These are phyloP conservation scores for Moricandia arvensis DNA, from an alignment of 345 rosid genomes.

Conservation along the genomic window DNA sequence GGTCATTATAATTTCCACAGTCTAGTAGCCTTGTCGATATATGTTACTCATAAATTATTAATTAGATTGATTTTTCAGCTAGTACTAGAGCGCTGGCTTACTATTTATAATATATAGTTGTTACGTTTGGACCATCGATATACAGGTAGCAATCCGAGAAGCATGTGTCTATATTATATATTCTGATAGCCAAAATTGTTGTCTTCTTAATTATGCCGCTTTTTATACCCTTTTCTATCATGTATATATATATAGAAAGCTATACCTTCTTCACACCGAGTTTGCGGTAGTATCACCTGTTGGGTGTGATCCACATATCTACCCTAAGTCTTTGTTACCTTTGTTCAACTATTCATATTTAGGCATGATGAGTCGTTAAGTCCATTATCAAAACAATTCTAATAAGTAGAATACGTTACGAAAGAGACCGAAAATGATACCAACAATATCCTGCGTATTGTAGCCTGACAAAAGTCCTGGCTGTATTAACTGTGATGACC, in stretches of 20 bases:
- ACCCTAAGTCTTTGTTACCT: not conserved
- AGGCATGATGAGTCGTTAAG: not conserved
- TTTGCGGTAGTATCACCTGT: constrained; percentile 10
- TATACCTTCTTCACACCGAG: constrained; percentile 11
- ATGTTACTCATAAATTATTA: constrained; percentile 7
- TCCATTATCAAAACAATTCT: not conserved
- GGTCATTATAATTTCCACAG: constrained; percentile 26
- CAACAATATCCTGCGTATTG: not conserved
- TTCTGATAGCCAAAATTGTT: not conserved
- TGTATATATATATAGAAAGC: constrained; percentile 11
- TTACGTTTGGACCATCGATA: constrained; percentile 6
- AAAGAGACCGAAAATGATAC: constrained; percentile 1
- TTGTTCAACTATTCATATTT: not conserved
- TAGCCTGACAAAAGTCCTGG: constrained; percentile 6
- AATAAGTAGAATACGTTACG: not conserved
- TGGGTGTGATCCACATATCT: constrained; percentile 25
- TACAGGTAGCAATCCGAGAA: not conserved
- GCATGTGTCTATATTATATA: not conserved
- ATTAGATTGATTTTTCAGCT: not conserved
- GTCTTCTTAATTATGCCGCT: not conserved
- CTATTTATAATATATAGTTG: not conserved
- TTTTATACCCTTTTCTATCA: constrained; percentile 9
- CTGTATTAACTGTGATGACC: constrained; percentile 17
- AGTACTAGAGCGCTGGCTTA: not conserved
- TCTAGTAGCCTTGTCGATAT: constrained; percentile 22